phyloP scores from a whole-genome alignment of 208 protist species.

The Acanthamoeba culbertsoni region DNA sequence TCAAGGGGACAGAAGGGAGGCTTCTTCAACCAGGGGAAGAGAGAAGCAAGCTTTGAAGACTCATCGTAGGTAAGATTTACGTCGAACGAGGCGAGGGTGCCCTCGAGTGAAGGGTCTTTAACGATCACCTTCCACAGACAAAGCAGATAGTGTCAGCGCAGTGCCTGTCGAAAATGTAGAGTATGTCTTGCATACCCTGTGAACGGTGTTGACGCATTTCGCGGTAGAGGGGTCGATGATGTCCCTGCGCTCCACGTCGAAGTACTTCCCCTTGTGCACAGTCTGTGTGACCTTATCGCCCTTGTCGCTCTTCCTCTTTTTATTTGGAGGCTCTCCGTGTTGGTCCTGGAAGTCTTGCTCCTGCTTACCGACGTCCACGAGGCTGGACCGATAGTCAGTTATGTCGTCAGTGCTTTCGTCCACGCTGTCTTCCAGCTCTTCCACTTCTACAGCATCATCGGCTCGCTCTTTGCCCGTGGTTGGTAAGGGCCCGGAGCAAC shows the following conservation, averaged over 20 bases:
- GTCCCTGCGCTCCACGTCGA: not conserved
- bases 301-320: slow-evolving; percentile 1
- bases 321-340: too few relatives aligned
- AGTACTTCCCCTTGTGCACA: not conserved
- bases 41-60: not conserved
- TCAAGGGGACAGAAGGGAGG: not conserved
- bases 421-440: too few relatives aligned
- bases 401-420: too few relatives aligned
- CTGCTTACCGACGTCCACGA: too few relatives aligned
- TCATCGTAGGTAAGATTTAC: not conserved
- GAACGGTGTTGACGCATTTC: not conserved
- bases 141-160: not conserved
- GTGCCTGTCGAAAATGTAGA: not conserved
- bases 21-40: slow-evolving; percentile 18
- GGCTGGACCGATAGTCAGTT: too few relatives aligned
- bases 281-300: not conserved
- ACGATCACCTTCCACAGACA: not conserved
- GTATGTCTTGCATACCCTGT: not conserved
- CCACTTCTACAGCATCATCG: too few relatives aligned
- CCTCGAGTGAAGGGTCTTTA: not conserved
- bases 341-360: too few relatives aligned
- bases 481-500: too few relatives aligned
- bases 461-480: too few relatives aligned
- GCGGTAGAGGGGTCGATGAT: not conserved
- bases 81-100: not conserved